phyloP scores from a whole-genome alignment of 306 rosid genomes.

The Dalbergia cochinchinensis region DNA sequence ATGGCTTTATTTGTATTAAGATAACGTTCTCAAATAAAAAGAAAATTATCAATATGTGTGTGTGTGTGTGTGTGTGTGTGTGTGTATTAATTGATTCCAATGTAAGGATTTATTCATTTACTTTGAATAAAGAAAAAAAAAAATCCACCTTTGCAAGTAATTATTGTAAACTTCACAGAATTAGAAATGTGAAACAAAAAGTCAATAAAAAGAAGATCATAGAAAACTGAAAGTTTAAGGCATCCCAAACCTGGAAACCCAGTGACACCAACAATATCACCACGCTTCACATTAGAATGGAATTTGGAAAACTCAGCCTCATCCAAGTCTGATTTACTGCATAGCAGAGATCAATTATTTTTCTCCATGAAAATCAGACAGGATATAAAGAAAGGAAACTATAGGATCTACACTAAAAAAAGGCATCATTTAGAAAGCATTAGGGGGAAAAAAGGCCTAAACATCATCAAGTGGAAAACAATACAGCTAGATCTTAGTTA shows the following conservation, averaged over 20 bases:
- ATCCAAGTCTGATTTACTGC: conserved; percentile 71
- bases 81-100: neutral
- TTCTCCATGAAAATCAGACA: conserved; percentile 4
- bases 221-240: conserved; percentile 5
- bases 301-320: conserved; percentile 74
- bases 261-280: conserved; percentile 80
- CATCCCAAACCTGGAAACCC: conserved; percentile 84
- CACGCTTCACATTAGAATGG: conserved; percentile 84
- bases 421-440: no score
- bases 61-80: no score
- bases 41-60: neutral
- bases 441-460: no score
- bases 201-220: neutral
- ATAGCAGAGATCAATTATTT: conserved; percentile 41
- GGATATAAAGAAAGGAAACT: neutral
- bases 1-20: conserved; percentile 1
- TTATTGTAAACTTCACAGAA: neutral
- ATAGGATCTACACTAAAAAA: conserved; percentile 1
- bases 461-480: neutral
- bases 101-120: neutral
- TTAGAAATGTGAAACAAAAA: neutral
- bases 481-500: no score
- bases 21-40: neutral
- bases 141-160: neutral
- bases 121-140: neutral